Conservation (phyloP, 768 basidiomycete genomes). For the Nidularia sp. region DNA sequence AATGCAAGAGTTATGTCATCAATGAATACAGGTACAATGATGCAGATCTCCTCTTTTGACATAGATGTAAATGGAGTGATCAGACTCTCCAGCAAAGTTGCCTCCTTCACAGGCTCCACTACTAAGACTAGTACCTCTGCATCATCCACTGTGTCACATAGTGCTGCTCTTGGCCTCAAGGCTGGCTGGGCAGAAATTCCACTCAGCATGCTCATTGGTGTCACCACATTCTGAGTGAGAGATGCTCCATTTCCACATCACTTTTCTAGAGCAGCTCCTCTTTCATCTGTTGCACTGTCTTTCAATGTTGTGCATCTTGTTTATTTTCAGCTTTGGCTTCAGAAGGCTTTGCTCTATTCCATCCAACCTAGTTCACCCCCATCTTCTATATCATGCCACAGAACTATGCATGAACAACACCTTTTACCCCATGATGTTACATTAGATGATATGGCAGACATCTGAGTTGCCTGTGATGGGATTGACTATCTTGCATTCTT, state of each 20-base stretch:
- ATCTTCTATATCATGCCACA: neutral
- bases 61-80: constrained; percentile 7
- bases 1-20: constrained; percentile 9
- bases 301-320: neutral
- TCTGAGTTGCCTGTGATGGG: constrained; percentile 5
- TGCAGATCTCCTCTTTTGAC: constrained; percentile 15
- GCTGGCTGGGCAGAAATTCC: constrained; percentile 28
- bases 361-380: constrained; percentile 7
- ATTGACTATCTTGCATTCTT: constrained; percentile 11
- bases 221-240: constrained; percentile 27
- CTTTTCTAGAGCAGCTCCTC: constrained; percentile 1
- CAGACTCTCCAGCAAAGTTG: constrained; percentile 6
- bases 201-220: constrained; percentile 29
- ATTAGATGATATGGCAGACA: constrained; percentile 3
- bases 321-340: neutral
- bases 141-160: constrained; percentile 9
- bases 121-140: constrained; percentile 2
- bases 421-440: constrained; percentile 4
- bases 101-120: constrained; percentile 14
- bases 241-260: neutral
- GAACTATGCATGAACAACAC: neutral
- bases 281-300: neutral
- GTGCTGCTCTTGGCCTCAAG: constrained; percentile 18
- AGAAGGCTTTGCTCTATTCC: constrained; percentile 1
- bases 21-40: constrained; percentile 14